A percentile compares a stretch with the other conserved stretches of the same genome.
Evolutionary conservation across 768 basidiomycete species (phyloP).

Genomic region (Amanita rimosa): DNA sequence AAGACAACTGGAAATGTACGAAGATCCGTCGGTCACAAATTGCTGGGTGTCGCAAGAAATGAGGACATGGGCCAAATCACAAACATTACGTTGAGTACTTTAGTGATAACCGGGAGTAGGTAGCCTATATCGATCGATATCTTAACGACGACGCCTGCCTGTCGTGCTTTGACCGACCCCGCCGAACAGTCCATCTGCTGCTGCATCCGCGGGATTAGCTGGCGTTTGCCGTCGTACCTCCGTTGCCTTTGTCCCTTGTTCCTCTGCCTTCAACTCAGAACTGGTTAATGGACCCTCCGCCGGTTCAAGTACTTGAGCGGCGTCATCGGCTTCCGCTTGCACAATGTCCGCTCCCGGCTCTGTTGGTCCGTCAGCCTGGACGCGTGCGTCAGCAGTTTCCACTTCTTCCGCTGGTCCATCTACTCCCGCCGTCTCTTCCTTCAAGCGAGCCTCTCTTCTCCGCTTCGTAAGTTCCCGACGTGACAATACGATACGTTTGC

Average conservation of each 20-base stretch:
- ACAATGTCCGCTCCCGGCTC: not conserved
- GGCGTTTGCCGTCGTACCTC: conserved; percentile 2
- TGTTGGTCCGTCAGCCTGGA: not conserved
- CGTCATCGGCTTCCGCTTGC: not conserved
- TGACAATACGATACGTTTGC: conserved; percentile 8
- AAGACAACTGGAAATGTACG: conserved; percentile 61
- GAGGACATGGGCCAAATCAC: conserved; percentile 45
- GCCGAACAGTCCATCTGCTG: conserved; percentile 16
- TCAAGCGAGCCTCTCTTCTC: conserved; percentile 8
- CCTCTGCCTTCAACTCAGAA: not conserved
- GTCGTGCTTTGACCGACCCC: not conserved
- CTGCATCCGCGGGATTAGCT: conserved; percentile 10
- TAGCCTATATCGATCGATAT: no score
- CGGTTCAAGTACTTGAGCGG: not conserved
- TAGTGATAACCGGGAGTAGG: not conserved
- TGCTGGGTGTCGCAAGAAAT: conserved; percentile 68
- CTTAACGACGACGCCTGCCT: conserved; percentile 1
- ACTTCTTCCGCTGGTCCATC: not conserved
- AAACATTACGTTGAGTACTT: not conserved
- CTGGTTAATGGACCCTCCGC: not conserved
- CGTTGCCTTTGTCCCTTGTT: not conserved
- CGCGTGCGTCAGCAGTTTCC: not conserved
- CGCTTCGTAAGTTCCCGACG: conserved; percentile 9
- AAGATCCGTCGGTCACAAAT: conserved; percentile 55
- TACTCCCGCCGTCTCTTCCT: not conserved